Percentiles rank a stretch among this genome's conserved stretches.
Evolutionary conservation across 441 rosid genomes (phyloP).

Genomic region (Aleurites moluccanus): DNA sequence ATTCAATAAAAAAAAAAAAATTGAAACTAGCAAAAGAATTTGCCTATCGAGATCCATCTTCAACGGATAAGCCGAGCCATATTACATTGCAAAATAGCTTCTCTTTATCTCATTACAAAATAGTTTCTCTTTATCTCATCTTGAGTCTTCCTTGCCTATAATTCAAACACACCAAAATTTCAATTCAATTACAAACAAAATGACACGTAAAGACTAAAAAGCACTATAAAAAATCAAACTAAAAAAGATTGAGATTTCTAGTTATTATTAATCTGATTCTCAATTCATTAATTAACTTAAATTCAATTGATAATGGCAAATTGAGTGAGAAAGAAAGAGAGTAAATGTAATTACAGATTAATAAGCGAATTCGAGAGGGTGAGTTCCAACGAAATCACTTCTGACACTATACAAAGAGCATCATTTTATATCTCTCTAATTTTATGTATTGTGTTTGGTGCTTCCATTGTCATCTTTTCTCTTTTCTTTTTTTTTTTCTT

Average conservation of each 20-base stretch:
- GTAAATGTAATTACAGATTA: slow-evolving; percentile 48
- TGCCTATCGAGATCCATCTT: slow-evolving; percentile 88
- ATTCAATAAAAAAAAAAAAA: no score
- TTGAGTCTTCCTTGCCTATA: slow-evolving; percentile 51
- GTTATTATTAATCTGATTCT: no score
- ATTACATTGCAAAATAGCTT: slow-evolving; percentile 50
- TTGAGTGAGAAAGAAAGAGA: neutral
- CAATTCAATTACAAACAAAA: slow-evolving; percentile 1
- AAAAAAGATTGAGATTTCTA: no score
- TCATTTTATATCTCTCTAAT: slow-evolving; percentile 69
- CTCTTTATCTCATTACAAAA: no score
- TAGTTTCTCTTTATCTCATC: slow-evolving; percentile 63
- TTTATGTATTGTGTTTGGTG: slow-evolving; percentile 61
- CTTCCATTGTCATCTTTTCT: slow-evolving; percentile 42
- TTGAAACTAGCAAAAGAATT: no score
- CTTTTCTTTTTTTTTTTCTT: neutral
- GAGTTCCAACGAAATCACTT: slow-evolving; percentile 81
- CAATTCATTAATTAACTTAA: no score
- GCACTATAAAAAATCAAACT: no score
- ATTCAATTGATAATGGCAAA: neutral
- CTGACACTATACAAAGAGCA: slow-evolving; percentile 75
- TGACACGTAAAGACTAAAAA: neutral
- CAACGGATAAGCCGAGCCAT: slow-evolving; percentile 74
- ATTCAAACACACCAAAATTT: neutral
- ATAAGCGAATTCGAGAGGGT: slow-evolving; percentile 76